Evolutionary conservation across 345 rosid species (phyloP), one percentile per base, ranked within the genome.

Genomic region (Acer negundo): DNA sequence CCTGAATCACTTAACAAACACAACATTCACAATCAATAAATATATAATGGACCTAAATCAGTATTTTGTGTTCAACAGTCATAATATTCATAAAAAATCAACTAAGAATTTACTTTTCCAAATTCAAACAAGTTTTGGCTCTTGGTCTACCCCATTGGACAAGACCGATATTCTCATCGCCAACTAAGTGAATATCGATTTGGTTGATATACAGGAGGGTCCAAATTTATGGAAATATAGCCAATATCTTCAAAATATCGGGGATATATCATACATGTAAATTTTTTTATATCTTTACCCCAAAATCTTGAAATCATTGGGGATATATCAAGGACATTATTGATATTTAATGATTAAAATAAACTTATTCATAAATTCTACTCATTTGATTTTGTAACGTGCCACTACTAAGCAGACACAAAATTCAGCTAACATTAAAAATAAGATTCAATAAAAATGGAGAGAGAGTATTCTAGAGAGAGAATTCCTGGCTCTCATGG

Each of bases 1-100:
- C 98, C 98, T 49, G 99, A 87, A 75, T 90, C 97, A 87, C 99
- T 97, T 76, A 83, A 79, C 75, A 69, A 62, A 72, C 80, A 63
- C 62, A 79, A 58, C 70, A 67, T 28, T 58, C 61, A 62, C 77
- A 74, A 63, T 46, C 61, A 73, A 62, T 26, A 63, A 70, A 78
- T 51, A 69, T n/a, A 63, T 1, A 75, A 65, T 12, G 2, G 10
- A 35, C 56, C 26, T 24, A 10, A 0, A 62, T 47, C 17, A 62
- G 69, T 10, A 62, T 46, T 10, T 24, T 13, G 44, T 7, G 40
- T 15, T 23, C 38, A 73, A 73, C 46, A 47, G 20, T 62, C 24
- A 19, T 35, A 62, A 47, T 0, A 4, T 72, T 56, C 66, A 11
- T 2, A 11, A 17, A 19, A 20, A 22, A 8, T 61, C 28, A 42